A percentile compares a stretch with the other conserved stretches of the same genome.
Conservation (phyloP, 225 moss, liverwort and hornwort genomes). For the Straminergon stramineum region DNA sequence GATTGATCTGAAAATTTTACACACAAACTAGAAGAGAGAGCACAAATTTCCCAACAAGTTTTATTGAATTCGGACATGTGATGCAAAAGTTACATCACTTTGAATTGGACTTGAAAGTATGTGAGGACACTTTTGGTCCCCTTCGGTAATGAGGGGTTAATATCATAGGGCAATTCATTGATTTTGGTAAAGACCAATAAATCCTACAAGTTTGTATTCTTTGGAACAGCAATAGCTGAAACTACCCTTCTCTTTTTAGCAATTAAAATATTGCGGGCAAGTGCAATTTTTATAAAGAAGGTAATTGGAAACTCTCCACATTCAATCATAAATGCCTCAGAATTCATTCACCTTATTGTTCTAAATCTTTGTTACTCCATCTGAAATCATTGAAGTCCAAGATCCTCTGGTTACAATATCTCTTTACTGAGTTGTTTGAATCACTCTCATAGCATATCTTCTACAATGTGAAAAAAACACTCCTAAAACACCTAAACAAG, state of each 20-base stretch:
- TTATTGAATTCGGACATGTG: no score
- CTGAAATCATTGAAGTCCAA: no score
- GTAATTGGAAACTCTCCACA: not conserved
- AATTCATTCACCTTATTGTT: not conserved
- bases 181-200: not conserved
- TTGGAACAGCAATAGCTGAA: rapidly evolving
- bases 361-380: not conserved
- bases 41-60: no score
- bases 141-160: no score
- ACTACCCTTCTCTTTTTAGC: not conserved
- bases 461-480: not conserved
- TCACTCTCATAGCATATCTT: not conserved
- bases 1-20: no score
- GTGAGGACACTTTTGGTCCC: no score
- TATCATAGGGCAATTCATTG: not conserved
- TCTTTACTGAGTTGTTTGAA: not conserved
- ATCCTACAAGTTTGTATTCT: not conserved
- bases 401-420: not conserved
- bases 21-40: no score
- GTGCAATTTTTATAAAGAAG: not conserved
- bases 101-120: no score
- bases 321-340: not conserved
- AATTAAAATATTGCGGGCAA: rapidly evolving
- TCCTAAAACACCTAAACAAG: not conserved
- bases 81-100: no score